Conservation (phyloP, 306 rosid species). For the Vicia faba region DNA sequence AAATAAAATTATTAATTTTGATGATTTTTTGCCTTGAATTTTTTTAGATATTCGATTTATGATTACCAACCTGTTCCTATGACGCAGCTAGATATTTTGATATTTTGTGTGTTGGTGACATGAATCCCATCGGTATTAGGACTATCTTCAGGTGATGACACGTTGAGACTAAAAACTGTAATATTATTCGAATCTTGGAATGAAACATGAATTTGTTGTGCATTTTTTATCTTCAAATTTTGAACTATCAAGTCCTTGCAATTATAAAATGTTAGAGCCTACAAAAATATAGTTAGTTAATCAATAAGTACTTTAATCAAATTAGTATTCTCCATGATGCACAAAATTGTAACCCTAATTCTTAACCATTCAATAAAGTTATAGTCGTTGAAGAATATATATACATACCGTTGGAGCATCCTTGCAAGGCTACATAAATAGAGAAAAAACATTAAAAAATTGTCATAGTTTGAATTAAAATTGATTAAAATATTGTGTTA, state of each 20-base stretch:
- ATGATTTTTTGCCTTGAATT: not conserved
- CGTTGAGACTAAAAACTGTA: conserved; percentile 45
- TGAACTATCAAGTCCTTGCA: conserved; percentile 52
- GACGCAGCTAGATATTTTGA: conserved; percentile 51
- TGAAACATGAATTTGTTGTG: conserved; percentile 61
- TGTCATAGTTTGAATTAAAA: conserved; percentile 17
- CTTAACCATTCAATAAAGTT: not conserved
- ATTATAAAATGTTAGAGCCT: conserved; percentile 65
- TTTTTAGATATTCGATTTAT: not conserved
- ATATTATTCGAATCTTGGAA: conserved; percentile 50
- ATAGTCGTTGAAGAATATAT: not conserved
- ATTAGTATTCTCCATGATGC: not conserved
- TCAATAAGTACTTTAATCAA: not conserved
- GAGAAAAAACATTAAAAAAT: not conserved
- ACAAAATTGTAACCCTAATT: not conserved
- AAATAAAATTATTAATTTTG: not conserved
- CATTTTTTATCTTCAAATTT: conserved; percentile 48
- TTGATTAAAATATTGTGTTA: not conserved
- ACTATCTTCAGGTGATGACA: conserved; percentile 61
- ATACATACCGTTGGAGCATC: conserved; percentile 78
- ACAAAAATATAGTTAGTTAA: conserved; percentile 25
- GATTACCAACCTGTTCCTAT: conserved; percentile 59
- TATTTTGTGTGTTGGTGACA: conserved; percentile 49
- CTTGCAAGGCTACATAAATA: conserved; percentile 71
- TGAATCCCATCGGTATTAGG: conserved; percentile 91